Conservation (phyloP, 331 rosid genomes). For the Prunus yedoensis region DNA sequence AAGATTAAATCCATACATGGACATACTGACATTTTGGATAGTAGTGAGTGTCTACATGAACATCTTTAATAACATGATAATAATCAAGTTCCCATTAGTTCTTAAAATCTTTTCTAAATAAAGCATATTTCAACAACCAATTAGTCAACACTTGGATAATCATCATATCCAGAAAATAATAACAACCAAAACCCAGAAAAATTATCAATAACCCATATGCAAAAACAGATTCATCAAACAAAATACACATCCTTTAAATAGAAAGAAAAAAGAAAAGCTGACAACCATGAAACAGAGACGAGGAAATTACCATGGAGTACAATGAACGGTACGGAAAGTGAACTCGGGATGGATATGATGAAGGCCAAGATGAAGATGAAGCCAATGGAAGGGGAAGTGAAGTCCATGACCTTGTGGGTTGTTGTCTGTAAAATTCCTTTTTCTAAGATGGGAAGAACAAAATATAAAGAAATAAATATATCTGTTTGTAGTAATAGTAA, state of each 20-base stretch:
- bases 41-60: not conserved
- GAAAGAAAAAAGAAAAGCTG: not conserved
- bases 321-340: conserved; percentile 62
- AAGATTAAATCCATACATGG: not conserved
- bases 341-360: conserved; percentile 28
- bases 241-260: not conserved
- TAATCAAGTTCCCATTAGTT: conserved; percentile 5
- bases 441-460: not conserved
- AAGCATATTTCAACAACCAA: not conserved
- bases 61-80: not conserved
- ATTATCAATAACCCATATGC: not conserved
- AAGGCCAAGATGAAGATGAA: conserved; percentile 33
- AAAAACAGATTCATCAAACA: conserved; percentile 14
- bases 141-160: not conserved
- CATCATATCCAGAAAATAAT: not conserved
- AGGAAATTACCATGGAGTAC: conserved; percentile 63
- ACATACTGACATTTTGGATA: not conserved
- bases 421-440: not conserved
- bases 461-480: not conserved
- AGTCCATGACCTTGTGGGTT: conserved; percentile 31
- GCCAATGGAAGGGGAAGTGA: conserved; percentile 21
- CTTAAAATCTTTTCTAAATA: not conserved
- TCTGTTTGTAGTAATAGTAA: not conserved
- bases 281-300: not conserved
- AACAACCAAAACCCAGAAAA: conserved; percentile 15